These are phyloP conservation scores for Pichia phayaonensis DNA, from an alignment of 805 yeast species.

Conservation along the genomic window DNA sequence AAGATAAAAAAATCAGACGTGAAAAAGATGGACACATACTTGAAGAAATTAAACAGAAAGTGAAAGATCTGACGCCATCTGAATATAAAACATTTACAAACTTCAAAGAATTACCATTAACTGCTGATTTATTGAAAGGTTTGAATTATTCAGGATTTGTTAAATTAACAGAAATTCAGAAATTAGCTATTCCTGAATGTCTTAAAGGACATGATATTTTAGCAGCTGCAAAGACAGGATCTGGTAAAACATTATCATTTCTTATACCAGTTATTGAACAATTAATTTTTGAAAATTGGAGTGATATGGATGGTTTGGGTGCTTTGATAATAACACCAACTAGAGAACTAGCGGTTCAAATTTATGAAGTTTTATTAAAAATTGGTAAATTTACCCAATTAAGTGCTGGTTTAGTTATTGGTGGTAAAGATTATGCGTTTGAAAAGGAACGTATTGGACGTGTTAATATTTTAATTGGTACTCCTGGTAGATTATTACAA, in stretches of 20 bases:
- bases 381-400: slow-evolving; percentile 69
- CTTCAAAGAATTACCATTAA: slow-evolving; percentile 74
- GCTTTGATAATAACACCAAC: slow-evolving; percentile 89
- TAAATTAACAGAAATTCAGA: slow-evolving; percentile 80
- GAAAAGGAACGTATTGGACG: slow-evolving; percentile 74
- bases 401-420: slow-evolving; percentile 87
- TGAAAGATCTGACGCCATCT: slow-evolving; percentile 47
- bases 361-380: slow-evolving; percentile 76
- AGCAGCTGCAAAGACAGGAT: slow-evolving; percentile 86
- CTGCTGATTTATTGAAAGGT: slow-evolving; percentile 59
- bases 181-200: slow-evolving; percentile 65
- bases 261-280: slow-evolving; percentile 73
- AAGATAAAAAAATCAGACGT: slow-evolving; percentile 23
- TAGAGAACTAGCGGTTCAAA: slow-evolving; percentile 85
- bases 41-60: slow-evolving; percentile 38
- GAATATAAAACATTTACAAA: slow-evolving; percentile 32
- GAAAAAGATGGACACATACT: slow-evolving; percentile 30
- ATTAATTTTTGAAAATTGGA: slow-evolving; percentile 62
- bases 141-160: slow-evolving; percentile 72
- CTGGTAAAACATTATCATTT: slow-evolving; percentile 87
- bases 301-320: slow-evolving; percentile 80
- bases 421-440: slow-evolving; percentile 80
- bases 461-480: slow-evolving; percentile 79
- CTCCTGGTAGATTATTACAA: slow-evolving; percentile 87
- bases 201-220: slow-evolving; percentile 72